Conservation (phyloP, 306 rosid species). For the Citrullus amarus region DNA sequence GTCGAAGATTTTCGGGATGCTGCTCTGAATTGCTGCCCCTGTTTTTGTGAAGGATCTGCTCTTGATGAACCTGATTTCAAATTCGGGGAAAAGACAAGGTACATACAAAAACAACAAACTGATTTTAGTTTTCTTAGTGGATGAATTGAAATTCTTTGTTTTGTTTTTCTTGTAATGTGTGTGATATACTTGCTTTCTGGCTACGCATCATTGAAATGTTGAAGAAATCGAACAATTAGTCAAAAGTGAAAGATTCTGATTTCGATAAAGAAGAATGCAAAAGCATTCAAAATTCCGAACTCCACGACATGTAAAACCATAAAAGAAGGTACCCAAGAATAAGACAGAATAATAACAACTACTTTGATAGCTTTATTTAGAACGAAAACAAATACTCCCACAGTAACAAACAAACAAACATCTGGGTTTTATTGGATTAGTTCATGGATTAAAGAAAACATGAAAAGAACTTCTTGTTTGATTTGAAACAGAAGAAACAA, state of each 20-base stretch:
- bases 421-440: not conserved
- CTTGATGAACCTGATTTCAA: not conserved
- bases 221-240: not conserved
- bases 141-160: not conserved
- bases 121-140: not conserved
- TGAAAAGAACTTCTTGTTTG: not conserved
- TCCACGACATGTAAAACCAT: slow-evolving; percentile 2
- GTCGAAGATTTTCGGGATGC: not conserved
- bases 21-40: not conserved
- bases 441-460: not conserved
- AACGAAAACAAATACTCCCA: not conserved
- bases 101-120: not conserved
- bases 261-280: not conserved
- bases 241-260: slow-evolving; percentile 6
- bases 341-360: not conserved
- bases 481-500: not conserved
- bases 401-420: not conserved
- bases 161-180: not conserved
- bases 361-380: not conserved
- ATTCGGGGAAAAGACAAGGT: not conserved
- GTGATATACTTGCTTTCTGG: not conserved
- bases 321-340: not conserved
- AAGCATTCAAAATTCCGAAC: not conserved
- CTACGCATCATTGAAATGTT: not conserved
- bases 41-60: not conserved